Conservation (phyloP, 1,139 yeast genomes). For the Debaryomyces sp. region DNA sequence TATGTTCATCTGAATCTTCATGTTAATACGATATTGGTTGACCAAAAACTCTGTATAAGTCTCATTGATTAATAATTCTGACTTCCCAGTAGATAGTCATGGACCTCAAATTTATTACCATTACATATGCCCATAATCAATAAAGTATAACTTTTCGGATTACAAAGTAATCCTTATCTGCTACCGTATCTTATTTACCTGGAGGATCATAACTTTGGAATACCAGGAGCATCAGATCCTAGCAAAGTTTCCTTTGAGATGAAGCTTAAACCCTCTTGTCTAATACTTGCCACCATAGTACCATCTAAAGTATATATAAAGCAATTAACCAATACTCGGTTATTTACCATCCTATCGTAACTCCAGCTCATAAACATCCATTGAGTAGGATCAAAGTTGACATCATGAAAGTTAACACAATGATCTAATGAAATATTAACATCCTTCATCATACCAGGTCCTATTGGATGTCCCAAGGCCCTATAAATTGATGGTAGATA, state of each 20-base stretch:
- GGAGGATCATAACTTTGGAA: neutral
- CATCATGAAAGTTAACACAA: conserved; percentile 39
- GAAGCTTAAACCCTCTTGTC: conserved; percentile 33
- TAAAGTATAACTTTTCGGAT: no score
- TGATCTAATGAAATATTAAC: conserved; percentile 47
- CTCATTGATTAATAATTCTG: no score
- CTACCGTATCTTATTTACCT: no score
- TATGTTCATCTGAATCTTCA: no score
- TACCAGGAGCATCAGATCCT: neutral
- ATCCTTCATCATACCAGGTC: conserved; percentile 20
- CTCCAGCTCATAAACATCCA: conserved; percentile 44
- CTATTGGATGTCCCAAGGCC: conserved; percentile 30
- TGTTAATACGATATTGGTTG: no score
- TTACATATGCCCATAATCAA: no score
- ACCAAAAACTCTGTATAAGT: no score
- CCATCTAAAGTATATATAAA: conserved; percentile 31
- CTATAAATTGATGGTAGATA: conserved; percentile 26
- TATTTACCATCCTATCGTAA: conserved; percentile 36
- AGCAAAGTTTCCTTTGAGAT: neutral
- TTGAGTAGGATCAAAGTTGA: conserved; percentile 36
- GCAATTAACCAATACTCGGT: conserved; percentile 33
- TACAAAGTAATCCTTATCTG: no score
- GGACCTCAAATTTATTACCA: no score
- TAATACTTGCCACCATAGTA: conserved; percentile 31
- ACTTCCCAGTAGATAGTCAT: no score